These are phyloP conservation scores for Paratinospora sagittata DNA, from an alignment of 164 flowering plant genomes.

Conservation along the genomic window DNA sequence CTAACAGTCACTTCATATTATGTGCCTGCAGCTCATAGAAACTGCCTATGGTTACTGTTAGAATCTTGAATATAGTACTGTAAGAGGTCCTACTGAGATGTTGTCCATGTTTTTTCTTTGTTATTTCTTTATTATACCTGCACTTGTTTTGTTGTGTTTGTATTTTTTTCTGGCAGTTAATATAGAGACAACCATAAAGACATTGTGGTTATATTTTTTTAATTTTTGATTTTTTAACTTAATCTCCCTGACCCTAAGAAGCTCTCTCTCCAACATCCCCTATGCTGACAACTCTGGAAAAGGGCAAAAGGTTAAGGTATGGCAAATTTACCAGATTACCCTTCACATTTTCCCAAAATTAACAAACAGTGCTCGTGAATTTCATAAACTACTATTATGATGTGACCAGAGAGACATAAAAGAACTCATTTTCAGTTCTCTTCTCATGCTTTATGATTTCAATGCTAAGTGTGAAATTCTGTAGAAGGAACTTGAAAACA, in stretches of 20 bases:
- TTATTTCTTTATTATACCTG: background rate
- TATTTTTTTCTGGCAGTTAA: background rate
- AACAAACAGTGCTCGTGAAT: background rate
- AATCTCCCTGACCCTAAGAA: background rate
- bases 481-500: background rate
- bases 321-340: constrained; percentile 7
- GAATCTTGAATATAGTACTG: constrained; percentile 15
- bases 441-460: background rate
- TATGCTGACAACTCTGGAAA: background rate
- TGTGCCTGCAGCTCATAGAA: background rate
- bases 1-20: too few relatives aligned
- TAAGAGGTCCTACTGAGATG: background rate
- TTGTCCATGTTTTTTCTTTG: background rate
- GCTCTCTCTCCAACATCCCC: background rate
- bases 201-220: background rate
- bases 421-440: background rate
- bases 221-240: background rate
- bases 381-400: background rate
- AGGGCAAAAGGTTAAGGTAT: background rate
- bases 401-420: background rate
- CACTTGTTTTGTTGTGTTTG: background rate
- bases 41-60: constrained; percentile 14
- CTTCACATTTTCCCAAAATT: background rate
- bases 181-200: background rate
- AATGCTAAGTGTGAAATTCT: background rate